These are phyloP conservation scores for Crithidia bombi DNA, from an alignment of 208 protist genomes.

Conservation along the genomic window DNA sequence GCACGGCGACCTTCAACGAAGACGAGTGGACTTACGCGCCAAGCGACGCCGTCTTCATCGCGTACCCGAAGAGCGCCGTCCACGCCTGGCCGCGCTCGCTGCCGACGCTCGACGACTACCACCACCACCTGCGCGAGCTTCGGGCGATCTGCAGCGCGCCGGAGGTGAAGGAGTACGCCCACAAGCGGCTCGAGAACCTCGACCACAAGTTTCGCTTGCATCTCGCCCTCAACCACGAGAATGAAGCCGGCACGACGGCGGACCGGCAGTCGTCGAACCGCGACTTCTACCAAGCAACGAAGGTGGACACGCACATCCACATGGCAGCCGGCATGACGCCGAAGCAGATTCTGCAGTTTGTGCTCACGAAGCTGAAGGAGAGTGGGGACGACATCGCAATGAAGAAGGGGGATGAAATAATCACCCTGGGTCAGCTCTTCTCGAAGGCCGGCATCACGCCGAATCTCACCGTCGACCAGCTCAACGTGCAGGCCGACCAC, in stretches of 20 bases:
- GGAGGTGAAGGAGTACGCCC: slow-evolving; percentile 93
- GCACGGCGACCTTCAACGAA: slow-evolving; percentile 88
- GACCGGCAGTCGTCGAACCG: slow-evolving; percentile 87
- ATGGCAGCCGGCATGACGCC: slow-evolving; percentile 95
- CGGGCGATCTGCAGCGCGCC: slow-evolving; percentile 69
- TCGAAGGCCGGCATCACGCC: slow-evolving; percentile 85
- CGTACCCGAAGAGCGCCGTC: slow-evolving; percentile 70
- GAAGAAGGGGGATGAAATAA: slow-evolving; percentile 82
- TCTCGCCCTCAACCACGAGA: slow-evolving; percentile 92
- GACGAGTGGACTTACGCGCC: slow-evolving; percentile 88
- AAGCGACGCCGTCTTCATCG: slow-evolving; percentile 90
- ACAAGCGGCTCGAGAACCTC: slow-evolving; percentile 90
- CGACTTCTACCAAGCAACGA: slow-evolving; percentile 96
- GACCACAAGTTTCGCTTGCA: slow-evolving; percentile 95
- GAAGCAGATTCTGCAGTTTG: slow-evolving; percentile 94
- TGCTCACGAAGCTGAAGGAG: slow-evolving; percentile 93
- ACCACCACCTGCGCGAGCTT: slow-evolving; percentile 75
- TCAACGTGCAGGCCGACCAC: slow-evolving; percentile 96
- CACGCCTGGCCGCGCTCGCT: slow-evolving; percentile 84
- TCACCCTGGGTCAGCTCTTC: slow-evolving; percentile 89
- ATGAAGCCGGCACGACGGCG: slow-evolving; percentile 89
- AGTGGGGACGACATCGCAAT: slow-evolving; percentile 93
- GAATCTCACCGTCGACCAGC: slow-evolving; percentile 95
- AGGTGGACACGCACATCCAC: slow-evolving; percentile 98
- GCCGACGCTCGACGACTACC: slow-evolving; percentile 82